These are phyloP conservation scores for Bisporella sp. DNA, from an alignment of 2,329 filamentous ascomycete species.

Conservation along the genomic window DNA sequence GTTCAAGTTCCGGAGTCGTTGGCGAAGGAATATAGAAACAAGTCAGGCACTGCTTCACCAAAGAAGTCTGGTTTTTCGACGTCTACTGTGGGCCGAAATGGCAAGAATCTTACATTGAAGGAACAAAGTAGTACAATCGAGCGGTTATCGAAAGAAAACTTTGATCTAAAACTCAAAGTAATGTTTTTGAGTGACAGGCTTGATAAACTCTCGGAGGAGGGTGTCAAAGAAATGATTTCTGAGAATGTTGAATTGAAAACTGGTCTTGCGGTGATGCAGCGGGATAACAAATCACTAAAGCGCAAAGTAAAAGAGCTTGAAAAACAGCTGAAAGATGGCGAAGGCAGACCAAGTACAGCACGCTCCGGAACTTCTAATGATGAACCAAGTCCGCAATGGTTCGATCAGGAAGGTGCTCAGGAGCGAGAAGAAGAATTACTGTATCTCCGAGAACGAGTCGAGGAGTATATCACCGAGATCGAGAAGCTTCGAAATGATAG, in stretches of 20 bases:
- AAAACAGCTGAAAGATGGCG: conserved; percentile 63
- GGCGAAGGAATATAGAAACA: conserved; percentile 76
- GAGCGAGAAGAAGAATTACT: conserved; percentile 80
- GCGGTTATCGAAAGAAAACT: conserved; percentile 93
- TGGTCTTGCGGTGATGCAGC: conserved; percentile 77
- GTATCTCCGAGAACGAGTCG: conserved; percentile 77
- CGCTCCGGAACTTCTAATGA: conserved; percentile 49
- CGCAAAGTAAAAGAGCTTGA: conserved; percentile 81
- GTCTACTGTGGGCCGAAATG: conserved; percentile 45
- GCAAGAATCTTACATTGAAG: conserved; percentile 78
- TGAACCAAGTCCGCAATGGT: conserved; percentile 47
- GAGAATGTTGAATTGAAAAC: conserved; percentile 96
- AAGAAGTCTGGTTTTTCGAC: conserved; percentile 42
- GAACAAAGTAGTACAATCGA: conserved; percentile 98
- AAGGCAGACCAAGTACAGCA: conserved; percentile 54
- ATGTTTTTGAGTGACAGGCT: conserved; percentile 93
- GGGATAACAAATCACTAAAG: conserved; percentile 80
- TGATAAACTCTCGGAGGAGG: conserved; percentile 89
- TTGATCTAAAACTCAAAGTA: conserved; percentile 93
- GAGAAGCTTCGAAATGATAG: conserved; percentile 75
- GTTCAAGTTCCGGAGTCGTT: conserved; percentile 88
- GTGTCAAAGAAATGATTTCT: conserved; percentile 95
- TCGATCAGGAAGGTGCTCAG: conserved; percentile 50
- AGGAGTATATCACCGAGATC: conserved; percentile 77
- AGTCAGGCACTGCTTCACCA: conserved; percentile 57